Base-by-base conservation (phyloP, 306 rosid species). In the Heteromeles arbutifolia region DNA sequence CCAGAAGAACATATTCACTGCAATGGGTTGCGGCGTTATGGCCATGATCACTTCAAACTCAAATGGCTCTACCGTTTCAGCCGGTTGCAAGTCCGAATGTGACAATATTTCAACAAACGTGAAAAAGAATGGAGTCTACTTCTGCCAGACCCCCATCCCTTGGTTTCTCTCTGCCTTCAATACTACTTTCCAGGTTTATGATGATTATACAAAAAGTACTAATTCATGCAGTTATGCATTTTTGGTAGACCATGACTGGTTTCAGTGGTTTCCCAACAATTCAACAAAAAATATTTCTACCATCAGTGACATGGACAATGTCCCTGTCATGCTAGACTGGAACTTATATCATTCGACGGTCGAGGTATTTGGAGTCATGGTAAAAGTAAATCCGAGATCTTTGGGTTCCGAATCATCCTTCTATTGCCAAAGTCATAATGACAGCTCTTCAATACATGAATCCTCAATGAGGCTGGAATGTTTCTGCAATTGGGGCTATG, bases 141-240 rank as follows among this genome's bases (percentile, higher is more conserved):
- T 70, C 52, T 75, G 79, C 72, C 72, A 75, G 14, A 65, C 72
- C 12, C 11, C 61, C 64, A 50, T 75, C 6, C 79, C 72, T 48
- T 15, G 29, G 1, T 11, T 8, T 32, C 72, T 43, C 29, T 41
- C 21, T 26, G 9, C 69, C 69, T 62, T 29, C 72, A 21, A 48
- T 12, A 48, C 62, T 22, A 63, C 34, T 52, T 44, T 44, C 21
- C 32, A 22, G 4, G 37, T 66, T 41, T 11, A 22, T 18, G 7
- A 48, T 8, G 28, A 12, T 14, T 4, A 7, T 15, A 1, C 2
- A 12, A 31, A 7, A 21, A 37, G 9, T 25, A 45, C 24, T n/a
- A 56, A 14, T 9, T 22, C 17, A 32, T 65, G 79, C 25, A 75
- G 9, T 6, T 75, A 75, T 22, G 79, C 65, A 15, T 75, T 75